Percentiles rank a stretch among this genome's conserved stretches.
phyloP scores from a whole-genome alignment of 108 stramenopile species.

The Discostella pseudostelligera region DNA sequence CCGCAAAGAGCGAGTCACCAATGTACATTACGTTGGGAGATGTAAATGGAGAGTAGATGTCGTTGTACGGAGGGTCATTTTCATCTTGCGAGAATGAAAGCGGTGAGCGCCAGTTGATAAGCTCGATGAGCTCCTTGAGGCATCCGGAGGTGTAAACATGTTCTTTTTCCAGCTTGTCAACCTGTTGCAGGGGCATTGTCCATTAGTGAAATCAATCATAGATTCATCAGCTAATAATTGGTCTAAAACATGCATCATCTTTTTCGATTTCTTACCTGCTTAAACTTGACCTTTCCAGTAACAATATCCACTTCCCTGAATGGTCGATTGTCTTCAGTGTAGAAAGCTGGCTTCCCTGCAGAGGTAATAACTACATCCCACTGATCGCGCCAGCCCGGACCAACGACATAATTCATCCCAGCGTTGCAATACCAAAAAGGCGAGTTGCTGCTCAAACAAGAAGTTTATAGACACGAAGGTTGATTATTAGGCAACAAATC shows the following conservation, averaged over 20 bases:
- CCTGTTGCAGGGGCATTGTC: slow-evolving; percentile 33
- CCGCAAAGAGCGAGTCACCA: slow-evolving; percentile 97
- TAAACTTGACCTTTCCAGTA: slow-evolving; percentile 63
- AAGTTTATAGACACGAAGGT: too few species aligned
- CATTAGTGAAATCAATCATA: too few species aligned
- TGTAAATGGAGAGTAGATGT: slow-evolving; percentile 45
- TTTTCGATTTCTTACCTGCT: slow-evolving; percentile 40
- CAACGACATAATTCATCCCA: slow-evolving; percentile 92
- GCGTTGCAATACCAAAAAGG: slow-evolving; percentile 92
- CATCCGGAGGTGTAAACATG: slow-evolving; percentile 84
- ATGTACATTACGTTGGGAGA: slow-evolving; percentile 89
- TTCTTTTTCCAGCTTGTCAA: slow-evolving; percentile 52
- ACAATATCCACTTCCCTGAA: slow-evolving; percentile 81
- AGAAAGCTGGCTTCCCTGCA: slow-evolving; percentile 93
- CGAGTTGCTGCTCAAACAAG: slow-evolving; percentile 61
- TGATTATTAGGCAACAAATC: too few species aligned
- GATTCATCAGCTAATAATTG: too few species aligned
- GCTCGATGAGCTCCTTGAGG: slow-evolving; percentile 64
- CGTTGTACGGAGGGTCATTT: slow-evolving; percentile 22
- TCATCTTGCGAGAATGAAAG: slow-evolving; percentile 9
- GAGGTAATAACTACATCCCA: slow-evolving; percentile 81
- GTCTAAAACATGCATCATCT: too few species aligned
- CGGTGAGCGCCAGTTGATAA: slow-evolving; percentile 59
- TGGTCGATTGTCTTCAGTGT: slow-evolving; percentile 78
- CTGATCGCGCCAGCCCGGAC: slow-evolving; percentile 82